A percentile compares a stretch with the other conserved stretches of the same genome.
These are phyloP conservation scores for Piper betle DNA, from an alignment of 164 flowering plant species.

Conservation along the genomic window DNA sequence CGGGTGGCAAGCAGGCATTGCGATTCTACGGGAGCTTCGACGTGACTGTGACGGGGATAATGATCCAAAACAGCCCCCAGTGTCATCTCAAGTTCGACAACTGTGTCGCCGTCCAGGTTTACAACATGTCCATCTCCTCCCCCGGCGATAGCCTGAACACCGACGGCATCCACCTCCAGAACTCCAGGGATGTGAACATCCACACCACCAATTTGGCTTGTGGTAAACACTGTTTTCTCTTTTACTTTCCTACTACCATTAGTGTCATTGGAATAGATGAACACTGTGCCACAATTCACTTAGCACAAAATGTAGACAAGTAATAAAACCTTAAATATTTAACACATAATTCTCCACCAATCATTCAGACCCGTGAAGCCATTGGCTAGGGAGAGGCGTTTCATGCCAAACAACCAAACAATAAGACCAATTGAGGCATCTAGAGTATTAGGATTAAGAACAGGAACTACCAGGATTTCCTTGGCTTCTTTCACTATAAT, in stretches of 20 bases:
- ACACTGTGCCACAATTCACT: too few species aligned
- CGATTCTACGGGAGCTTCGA: constrained; percentile 27
- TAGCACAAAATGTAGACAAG: too few species aligned
- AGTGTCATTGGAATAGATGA: too few species aligned
- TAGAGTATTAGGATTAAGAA: background rate
- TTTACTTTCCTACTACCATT: too few species aligned
- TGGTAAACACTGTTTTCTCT: too few species aligned
- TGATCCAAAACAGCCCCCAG: constrained; percentile 28
- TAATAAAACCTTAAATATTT: too few species aligned
- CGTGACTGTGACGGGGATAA: constrained; percentile 23
- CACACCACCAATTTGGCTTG: constrained; percentile 22
- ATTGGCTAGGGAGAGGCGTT: background rate
- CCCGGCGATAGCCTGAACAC: constrained; percentile 34
- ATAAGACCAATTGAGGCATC: background rate
- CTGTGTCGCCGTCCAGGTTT: constrained; percentile 22
- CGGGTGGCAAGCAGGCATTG: constrained; percentile 13
- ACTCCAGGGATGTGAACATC: constrained; percentile 22
- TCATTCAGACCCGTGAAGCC: background rate
- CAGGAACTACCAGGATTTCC: background rate
- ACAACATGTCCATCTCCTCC: constrained; percentile 16
- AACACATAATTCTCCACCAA: too few species aligned
- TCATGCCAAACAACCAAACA: background rate
- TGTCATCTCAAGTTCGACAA: constrained; percentile 35
- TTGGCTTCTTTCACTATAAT: background rate
- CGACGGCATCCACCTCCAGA: constrained; percentile 39